These are phyloP conservation scores for Pichia inconspicua DNA, from an alignment of 1,139 yeast species.

Conservation along the genomic window DNA sequence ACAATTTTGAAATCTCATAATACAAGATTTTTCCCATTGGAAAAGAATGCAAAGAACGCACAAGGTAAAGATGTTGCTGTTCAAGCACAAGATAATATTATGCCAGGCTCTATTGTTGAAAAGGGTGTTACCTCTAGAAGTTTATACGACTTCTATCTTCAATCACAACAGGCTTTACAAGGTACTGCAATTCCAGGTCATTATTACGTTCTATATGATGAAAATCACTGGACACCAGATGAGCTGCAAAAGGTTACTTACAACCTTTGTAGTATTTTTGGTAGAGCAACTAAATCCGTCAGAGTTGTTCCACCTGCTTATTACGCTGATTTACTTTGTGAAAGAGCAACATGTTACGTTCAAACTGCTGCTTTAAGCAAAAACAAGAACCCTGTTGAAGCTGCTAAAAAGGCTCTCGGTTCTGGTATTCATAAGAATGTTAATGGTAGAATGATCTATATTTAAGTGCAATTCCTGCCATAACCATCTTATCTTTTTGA, in stretches of 20 bases:
- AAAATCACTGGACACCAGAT: slow-evolving; percentile 24
- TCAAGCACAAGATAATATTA: slow-evolving; percentile 18
- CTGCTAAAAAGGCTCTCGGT: slow-evolving; percentile 17
- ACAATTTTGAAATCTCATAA: slow-evolving; percentile 26
- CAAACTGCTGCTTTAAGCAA: slow-evolving; percentile 9
- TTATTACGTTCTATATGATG: slow-evolving; percentile 28
- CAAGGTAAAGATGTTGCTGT: slow-evolving; percentile 18
- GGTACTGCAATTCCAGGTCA: slow-evolving; percentile 30
- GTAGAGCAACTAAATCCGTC: slow-evolving; percentile 28
- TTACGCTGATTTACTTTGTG: slow-evolving; percentile 26
- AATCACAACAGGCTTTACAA: slow-evolving; percentile 28
- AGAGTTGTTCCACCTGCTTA: slow-evolving; percentile 28
- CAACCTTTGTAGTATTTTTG: slow-evolving; percentile 26
- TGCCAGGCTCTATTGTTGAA: slow-evolving; percentile 28
- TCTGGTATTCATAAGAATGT: slow-evolving; percentile 22
- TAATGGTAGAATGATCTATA: slow-evolving; percentile 21
- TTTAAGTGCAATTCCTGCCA: slow-evolving; percentile 6
- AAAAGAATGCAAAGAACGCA: slow-evolving; percentile 22
- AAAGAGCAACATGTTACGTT: slow-evolving; percentile 25
- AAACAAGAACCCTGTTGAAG: slow-evolving; percentile 13
- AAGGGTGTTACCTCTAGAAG: slow-evolving; percentile 26
- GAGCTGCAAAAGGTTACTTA: slow-evolving; percentile 24
- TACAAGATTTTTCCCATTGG: slow-evolving; percentile 27
- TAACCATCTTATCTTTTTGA: neutral
- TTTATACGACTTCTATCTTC: slow-evolving; percentile 27